A percentile compares a stretch with the other conserved stretches of the same genome.
These are phyloP conservation scores for Paecilomyces niveus DNA, from an alignment of 2,329 filamentous ascomycete species.

Conservation along the genomic window DNA sequence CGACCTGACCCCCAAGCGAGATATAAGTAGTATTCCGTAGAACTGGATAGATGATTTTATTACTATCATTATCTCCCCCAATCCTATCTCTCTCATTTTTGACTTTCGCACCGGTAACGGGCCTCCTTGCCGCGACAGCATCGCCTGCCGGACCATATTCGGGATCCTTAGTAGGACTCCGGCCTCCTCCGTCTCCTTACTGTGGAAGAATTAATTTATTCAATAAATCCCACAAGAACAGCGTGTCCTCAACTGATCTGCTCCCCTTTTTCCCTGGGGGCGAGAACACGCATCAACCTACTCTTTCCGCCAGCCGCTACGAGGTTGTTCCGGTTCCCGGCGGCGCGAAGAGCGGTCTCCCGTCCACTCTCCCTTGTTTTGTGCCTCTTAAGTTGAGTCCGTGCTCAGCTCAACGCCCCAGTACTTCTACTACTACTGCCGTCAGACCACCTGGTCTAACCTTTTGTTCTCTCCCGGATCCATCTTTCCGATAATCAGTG, in stretches of 20 bases:
- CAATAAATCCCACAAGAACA: background rate
- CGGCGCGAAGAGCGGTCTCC: background rate
- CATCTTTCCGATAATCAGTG: background rate
- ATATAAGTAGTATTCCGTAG: background rate
- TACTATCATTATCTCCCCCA: no score
- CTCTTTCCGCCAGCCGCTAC: background rate
- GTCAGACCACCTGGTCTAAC: constrained; percentile 2
- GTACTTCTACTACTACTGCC: background rate
- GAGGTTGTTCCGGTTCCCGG: background rate
- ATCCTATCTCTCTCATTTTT: no score
- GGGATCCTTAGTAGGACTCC: background rate
- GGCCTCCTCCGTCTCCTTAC: background rate
- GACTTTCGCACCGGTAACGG: no score
- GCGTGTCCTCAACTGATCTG: background rate
- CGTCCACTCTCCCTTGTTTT: background rate
- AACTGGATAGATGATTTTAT: background rate
- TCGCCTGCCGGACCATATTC: background rate
- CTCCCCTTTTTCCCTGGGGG: background rate
- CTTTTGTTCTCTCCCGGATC: background rate
- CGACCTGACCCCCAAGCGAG: background rate
- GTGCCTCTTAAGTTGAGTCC: background rate
- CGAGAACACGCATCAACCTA: background rate
- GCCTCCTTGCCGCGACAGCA: background rate
- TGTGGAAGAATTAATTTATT: background rate
- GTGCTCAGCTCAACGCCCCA: background rate